Percentiles rank a stretch among this genome's conserved stretches.
Conservation (phyloP, 2,329 filamentous ascomycete species). For the Fusarium sp. region DNA sequence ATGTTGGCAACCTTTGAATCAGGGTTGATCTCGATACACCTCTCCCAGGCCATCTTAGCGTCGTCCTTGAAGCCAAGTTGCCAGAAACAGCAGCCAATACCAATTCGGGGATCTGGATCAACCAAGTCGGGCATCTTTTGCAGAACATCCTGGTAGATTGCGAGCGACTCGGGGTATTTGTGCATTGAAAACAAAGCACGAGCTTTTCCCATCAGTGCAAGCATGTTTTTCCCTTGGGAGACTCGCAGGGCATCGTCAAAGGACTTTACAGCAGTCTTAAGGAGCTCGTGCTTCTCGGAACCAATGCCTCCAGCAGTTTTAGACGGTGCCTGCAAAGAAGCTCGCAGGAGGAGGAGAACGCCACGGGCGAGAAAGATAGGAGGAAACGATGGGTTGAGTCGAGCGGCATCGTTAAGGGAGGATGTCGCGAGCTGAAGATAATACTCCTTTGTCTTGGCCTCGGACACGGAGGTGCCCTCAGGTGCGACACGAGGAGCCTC, state of each 20-base stretch:
- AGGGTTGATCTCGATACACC: slow-evolving; percentile 82
- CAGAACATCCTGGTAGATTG: slow-evolving; percentile 87
- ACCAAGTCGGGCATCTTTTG: slow-evolving; percentile 86
- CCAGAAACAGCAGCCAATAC: slow-evolving; percentile 97
- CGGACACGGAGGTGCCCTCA: slow-evolving; percentile 73
- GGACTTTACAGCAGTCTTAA: slow-evolving; percentile 88
- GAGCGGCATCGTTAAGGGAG: slow-evolving; percentile 93
- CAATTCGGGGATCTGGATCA: slow-evolving; percentile 95
- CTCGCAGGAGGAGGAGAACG: slow-evolving; percentile 86
- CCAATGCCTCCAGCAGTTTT: slow-evolving; percentile 75
- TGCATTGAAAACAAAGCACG: slow-evolving; percentile 87
- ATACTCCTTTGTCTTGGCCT: slow-evolving; percentile 90
- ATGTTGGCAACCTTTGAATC: slow-evolving; percentile 92
- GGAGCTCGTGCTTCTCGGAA: slow-evolving; percentile 79
- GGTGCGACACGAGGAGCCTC: slow-evolving; percentile 74
- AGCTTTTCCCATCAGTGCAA: slow-evolving; percentile 91
- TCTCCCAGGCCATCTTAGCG: slow-evolving; percentile 90
- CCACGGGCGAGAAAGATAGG: slow-evolving; percentile 92
- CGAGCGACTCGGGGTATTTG: slow-evolving; percentile 85
- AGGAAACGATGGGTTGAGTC: slow-evolving; percentile 91
- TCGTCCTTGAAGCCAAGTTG: slow-evolving; percentile 94
- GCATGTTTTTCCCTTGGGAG: slow-evolving; percentile 87
- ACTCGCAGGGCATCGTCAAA: slow-evolving; percentile 94
- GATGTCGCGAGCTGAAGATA: slow-evolving; percentile 92
- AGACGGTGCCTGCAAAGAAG: slow-evolving; percentile 82